Evolutionary conservation across 1,139 yeast genomes (phyloP).

Genomic region (Candida glucosophila): DNA sequence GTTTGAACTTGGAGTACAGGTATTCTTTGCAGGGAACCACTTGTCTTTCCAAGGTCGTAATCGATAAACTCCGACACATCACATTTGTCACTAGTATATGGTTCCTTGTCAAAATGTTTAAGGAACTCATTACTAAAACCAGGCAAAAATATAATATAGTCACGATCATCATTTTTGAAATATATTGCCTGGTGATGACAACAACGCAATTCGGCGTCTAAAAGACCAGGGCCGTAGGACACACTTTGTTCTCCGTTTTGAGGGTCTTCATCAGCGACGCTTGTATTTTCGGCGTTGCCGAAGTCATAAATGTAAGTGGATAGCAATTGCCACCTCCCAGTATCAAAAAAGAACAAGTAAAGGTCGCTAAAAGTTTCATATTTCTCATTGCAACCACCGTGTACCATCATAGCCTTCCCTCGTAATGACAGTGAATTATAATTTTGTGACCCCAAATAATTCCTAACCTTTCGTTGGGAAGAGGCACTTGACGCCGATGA

Average conservation of each 20-base stretch:
- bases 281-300: constrained; percentile 16
- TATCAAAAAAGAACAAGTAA: constrained; percentile 23
- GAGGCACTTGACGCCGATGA: too few relatives aligned
- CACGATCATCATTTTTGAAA: constrained; percentile 26
- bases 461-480: too few relatives aligned
- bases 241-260: constrained; percentile 15
- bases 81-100: constrained; percentile 24
- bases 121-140: constrained; percentile 33
- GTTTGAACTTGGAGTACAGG: constrained; percentile 32
- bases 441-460: too few relatives aligned
- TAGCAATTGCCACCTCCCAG: constrained; percentile 27
- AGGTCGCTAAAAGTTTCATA: constrained; percentile 25
- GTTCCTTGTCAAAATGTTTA: constrained; percentile 21
- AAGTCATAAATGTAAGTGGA: constrained; percentile 30
- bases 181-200: constrained; percentile 36
- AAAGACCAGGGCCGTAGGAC: constrained; percentile 18
- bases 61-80: constrained; percentile 29
- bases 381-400: constrained; percentile 34
- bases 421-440: too few relatives aligned
- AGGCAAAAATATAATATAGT: constrained; percentile 33
- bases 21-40: constrained; percentile 23
- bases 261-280: constrained; percentile 21
- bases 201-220: constrained; percentile 35
- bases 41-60: constrained; percentile 20
- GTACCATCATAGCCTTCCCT: constrained; percentile 26